Percentiles rank a stretch among this genome's conserved stretches.
phyloP scores from a whole-genome alignment of 345 rosid species.

The Noccaea caerulescens region DNA sequence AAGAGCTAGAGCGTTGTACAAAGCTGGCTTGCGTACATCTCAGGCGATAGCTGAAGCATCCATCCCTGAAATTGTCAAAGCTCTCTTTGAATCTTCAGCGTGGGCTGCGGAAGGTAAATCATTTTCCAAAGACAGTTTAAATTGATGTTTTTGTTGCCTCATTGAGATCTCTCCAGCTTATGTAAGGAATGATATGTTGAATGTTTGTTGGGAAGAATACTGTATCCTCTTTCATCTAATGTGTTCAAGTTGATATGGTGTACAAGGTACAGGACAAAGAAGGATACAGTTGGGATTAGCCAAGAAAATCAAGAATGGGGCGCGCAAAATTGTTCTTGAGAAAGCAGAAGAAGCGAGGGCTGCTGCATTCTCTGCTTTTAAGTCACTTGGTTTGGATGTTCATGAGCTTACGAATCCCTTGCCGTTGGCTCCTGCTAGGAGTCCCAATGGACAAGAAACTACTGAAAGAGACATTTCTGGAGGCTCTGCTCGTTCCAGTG shows the following conservation, averaged over 20 bases:
- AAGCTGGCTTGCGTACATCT: slow-evolving; percentile 94
- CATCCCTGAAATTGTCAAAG: slow-evolving; percentile 78
- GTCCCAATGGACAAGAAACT: slow-evolving; percentile 45
- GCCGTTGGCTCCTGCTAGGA: slow-evolving; percentile 45
- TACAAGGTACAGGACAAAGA: slow-evolving; percentile 74
- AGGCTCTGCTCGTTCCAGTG: slow-evolving; percentile 39
- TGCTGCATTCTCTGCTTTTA: slow-evolving; percentile 90
- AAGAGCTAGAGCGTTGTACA: slow-evolving; percentile 93
- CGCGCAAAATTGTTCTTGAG: slow-evolving; percentile 93
- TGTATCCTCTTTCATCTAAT: slow-evolving; percentile 22
- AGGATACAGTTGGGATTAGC: slow-evolving; percentile 82
- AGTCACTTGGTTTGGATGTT: slow-evolving; percentile 80
- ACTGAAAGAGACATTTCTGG: slow-evolving; percentile 45
- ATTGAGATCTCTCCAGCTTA: slow-evolving; percentile 27
- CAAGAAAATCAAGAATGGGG: slow-evolving; percentile 92
- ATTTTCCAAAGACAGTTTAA: slow-evolving; percentile 20
- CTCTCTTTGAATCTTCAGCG: slow-evolving; percentile 86
- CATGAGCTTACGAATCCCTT: slow-evolving; percentile 66
- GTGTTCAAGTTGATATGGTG: slow-evolving; percentile 37
- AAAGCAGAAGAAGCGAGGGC: slow-evolving; percentile 96
- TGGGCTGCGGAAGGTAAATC: slow-evolving; percentile 76
- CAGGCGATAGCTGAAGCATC: slow-evolving; percentile 96
- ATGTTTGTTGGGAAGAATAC: not conserved
- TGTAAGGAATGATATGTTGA: slow-evolving; percentile 20
- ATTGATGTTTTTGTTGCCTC: slow-evolving; percentile 23